phyloP scores from a whole-genome alignment of 441 rosid species.

The Mallotus repandus region DNA sequence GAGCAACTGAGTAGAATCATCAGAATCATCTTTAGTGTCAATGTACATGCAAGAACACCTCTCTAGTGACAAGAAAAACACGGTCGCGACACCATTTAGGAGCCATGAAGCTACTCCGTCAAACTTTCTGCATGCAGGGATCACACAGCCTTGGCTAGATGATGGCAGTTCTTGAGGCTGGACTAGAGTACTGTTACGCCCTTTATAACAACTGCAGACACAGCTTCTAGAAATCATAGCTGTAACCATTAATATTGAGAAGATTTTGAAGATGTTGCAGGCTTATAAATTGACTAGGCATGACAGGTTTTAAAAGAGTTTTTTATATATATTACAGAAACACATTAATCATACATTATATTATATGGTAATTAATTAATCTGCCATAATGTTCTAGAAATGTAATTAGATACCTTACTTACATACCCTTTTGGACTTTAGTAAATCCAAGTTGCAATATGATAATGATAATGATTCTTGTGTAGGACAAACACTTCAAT shows the following conservation, averaged over 20 bases:
- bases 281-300: neutral
- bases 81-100: conserved; percentile 38
- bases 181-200: neutral
- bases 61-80: conserved; percentile 50
- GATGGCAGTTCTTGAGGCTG: neutral
- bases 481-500: neutral
- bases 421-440: neutral
- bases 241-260: conserved; percentile 1
- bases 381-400: neutral
- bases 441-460: conserved; percentile 14
- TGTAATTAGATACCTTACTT: neutral
- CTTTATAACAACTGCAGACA: neutral
- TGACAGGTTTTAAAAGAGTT: neutral
- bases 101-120: conserved; percentile 41
- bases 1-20: conserved; percentile 20
- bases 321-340: neutral
- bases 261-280: neutral
- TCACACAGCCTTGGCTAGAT: neutral
- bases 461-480: conserved; percentile 13
- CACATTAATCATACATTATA: neutral
- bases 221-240: conserved; percentile 13
- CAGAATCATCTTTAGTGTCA: conserved; percentile 42
- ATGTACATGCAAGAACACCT: conserved; percentile 48
- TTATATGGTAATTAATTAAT: neutral
- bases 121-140: conserved; percentile 28